Base-by-base conservation (phyloP, 768 basidiomycete genomes). In the Xerocomellus intermedius region DNA sequence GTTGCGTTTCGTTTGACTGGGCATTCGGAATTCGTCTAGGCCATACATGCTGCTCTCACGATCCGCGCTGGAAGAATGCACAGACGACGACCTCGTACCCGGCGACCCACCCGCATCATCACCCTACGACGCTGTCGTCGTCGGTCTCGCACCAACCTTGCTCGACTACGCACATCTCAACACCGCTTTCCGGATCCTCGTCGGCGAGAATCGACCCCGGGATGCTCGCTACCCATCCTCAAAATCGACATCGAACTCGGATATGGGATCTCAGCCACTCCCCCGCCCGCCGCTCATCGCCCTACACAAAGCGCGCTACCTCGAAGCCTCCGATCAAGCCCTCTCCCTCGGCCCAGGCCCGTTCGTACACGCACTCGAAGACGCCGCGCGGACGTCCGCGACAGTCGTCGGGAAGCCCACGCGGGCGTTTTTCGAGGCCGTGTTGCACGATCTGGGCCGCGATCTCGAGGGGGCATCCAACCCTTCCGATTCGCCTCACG, bases 281-380 rank as follows among this genome's bases (percentile, higher is more conserved):
- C 33, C 55, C 33, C 35, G 54, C 30, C 49, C 51, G 8, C 75
- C 73, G 5, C 73, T 88, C 49, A 79, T 89, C 28, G 84, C 82
- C 0, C 81, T 86, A 0, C 85, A 88, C 69, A 75, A 77, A 46
- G 77, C 81, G 3, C 77, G 76, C 50, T 86, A 80, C 68, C 66
- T 84, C 26, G 72, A 81, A 59, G 69, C 68, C 19, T 61, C 74
- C 5, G 76, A 80, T 30, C 80, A 76, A 0, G 69, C 70, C 0
- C 75, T 88, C 8, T 84, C 83, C 4, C 73, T 89, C 13, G 87
- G 88, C 2, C 84, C 86, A 0, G 87, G 88, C 0, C 85, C 87
- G 3, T 90, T 89, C 61, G 79, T 89, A 17, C 67, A 74, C 2
- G 85, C 83, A 0, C 74, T 89, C 14, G 86, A 89, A 62, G 67